phyloP scores from a whole-genome alignment of 768 basidiomycete genomes.

The Wakefieldia striispora region DNA sequence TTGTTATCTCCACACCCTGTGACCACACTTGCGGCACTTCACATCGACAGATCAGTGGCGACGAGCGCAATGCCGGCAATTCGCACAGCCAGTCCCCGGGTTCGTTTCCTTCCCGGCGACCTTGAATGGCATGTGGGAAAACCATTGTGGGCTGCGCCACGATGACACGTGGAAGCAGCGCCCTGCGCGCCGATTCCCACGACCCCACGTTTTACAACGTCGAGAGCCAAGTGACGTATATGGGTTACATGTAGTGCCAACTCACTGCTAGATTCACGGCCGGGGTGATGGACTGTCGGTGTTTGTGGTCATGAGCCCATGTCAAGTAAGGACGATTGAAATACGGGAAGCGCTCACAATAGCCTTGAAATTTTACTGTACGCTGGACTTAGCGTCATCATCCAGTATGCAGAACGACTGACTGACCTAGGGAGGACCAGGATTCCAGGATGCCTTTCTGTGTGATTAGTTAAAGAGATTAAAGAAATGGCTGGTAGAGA shows the following conservation, averaged over 20 bases:
- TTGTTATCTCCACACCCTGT: slow-evolving; percentile 20
- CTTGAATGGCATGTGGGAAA: slow-evolving; percentile 2
- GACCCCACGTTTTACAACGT: slow-evolving; percentile 42
- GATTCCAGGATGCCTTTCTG: slow-evolving; percentile 13
- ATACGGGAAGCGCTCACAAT: slow-evolving; percentile 13
- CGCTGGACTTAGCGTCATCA: slow-evolving; percentile 2
- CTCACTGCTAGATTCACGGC: slow-evolving; percentile 18
- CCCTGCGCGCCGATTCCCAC: slow-evolving; percentile 30
- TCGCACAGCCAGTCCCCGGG: slow-evolving; percentile 9
- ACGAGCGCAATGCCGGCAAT: slow-evolving; percentile 19
- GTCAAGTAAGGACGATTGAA: slow-evolving; percentile 7
- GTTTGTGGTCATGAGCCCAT: slow-evolving; percentile 2
- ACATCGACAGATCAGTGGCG: slow-evolving; percentile 14
- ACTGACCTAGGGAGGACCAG: slow-evolving; percentile 19
- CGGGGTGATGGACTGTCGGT: not conserved
- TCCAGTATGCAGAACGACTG: not conserved
- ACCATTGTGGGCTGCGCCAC: not conserved
- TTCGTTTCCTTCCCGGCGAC: not conserved
- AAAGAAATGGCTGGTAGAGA: slow-evolving; percentile 16
- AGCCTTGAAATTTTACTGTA: slow-evolving; percentile 9
- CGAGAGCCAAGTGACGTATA: slow-evolving; percentile 30
- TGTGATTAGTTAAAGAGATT: slow-evolving; percentile 20
- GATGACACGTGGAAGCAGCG: slow-evolving; percentile 18
- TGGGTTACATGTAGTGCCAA: slow-evolving; percentile 5
- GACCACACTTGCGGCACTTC: slow-evolving; percentile 8